These are phyloP conservation scores for Clonostachys byssicola DNA, from an alignment of 2,329 filamentous ascomycete genomes.

Conservation along the genomic window DNA sequence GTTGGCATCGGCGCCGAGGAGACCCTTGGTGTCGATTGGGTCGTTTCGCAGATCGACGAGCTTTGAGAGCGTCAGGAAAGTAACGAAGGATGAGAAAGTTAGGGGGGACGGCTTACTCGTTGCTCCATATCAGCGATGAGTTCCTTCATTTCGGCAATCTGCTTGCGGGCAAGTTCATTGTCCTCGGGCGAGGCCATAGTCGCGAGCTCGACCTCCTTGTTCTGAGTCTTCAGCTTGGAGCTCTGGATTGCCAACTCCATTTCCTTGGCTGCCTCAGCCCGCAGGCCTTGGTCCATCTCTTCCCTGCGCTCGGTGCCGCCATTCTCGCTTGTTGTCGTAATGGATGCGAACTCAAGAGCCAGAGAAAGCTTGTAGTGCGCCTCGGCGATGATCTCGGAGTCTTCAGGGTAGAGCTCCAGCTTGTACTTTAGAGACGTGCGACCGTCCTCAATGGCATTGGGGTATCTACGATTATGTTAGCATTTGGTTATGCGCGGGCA, in stretches of 20 bases:
- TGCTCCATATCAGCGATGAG: constrained; percentile 77
- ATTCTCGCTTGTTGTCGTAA: constrained; percentile 55
- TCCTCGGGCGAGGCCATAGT: constrained; percentile 62
- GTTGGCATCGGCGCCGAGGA: constrained; percentile 33
- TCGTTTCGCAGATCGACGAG: constrained; percentile 64
- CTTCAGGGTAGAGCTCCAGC: constrained; percentile 70
- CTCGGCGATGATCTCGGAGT: constrained; percentile 85
- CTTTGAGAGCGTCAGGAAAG: constrained; percentile 29
- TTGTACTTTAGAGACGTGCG: constrained; percentile 75
- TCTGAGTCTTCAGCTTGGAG: constrained; percentile 66
- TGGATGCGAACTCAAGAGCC: constrained; percentile 87
- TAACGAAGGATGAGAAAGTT: too few species aligned
- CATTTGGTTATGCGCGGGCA: neutral
- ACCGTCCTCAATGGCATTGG: constrained; percentile 81
- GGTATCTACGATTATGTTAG: constrained; percentile 51
- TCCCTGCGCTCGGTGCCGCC: constrained; percentile 39
- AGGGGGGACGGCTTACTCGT: constrained; percentile 45
- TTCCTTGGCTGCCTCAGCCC: constrained; percentile 67
- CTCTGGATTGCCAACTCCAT: constrained; percentile 72
- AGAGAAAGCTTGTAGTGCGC: constrained; percentile 95
- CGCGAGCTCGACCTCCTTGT: constrained; percentile 63
- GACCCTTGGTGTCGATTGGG: constrained; percentile 38
- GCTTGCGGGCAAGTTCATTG: constrained; percentile 56
- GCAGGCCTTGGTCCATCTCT: constrained; percentile 62
- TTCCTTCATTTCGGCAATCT: constrained; percentile 71